Evolutionary conservation across 371 early-diverging fungal genomes (phyloP), one percentile per base, ranked within the genome.

Genomic region (Rhizopus delemar): DNA sequence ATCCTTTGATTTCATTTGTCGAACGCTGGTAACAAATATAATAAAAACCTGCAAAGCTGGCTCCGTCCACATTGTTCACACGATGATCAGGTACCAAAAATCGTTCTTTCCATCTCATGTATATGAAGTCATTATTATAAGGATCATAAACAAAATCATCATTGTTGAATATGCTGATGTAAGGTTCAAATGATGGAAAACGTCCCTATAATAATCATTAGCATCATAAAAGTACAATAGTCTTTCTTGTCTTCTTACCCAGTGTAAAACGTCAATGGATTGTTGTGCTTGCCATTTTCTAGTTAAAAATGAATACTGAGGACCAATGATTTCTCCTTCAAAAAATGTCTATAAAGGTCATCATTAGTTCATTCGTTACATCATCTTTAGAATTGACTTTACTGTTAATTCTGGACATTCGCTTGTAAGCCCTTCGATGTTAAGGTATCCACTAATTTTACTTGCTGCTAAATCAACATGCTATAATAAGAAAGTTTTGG

Each of bases 21-120:
- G 83, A 84, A 53, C 89, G 85, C 65, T 91, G 86, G 65, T 89
- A 95, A 61, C 89, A 90, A 55, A 96, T 93, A 62, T 96, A 97
- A 73, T 97, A 97, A 68, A 96, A 97, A 5, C 97, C 97, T 9
- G 91, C 95, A 81, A 91, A 97, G 64, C 90, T 90, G 5, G 97
- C 97, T 9, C 98, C 98, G 53, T 85, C 73, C 59, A 97, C 90
- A 28, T 78, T 82, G 60, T 78, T 86, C 43, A 96, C 89, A 56
- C 82, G 83, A 77, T 96, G 95, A 79, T 97, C 94, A 33, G 98
- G 97, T 4, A 96, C 94, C 45, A 97, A 71, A 71, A 96, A 97
- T 58, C 90, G 90, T 71, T 97, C 98, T 83, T 95, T 97, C 96
- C 96, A 96, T 35, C 97, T 86, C 97, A 97, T 97, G 69, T 92